Evolutionary conservation across 2,329 filamentous ascomycete genomes (phyloP).

Genomic region (Alternaria novae-zelandiae): DNA sequence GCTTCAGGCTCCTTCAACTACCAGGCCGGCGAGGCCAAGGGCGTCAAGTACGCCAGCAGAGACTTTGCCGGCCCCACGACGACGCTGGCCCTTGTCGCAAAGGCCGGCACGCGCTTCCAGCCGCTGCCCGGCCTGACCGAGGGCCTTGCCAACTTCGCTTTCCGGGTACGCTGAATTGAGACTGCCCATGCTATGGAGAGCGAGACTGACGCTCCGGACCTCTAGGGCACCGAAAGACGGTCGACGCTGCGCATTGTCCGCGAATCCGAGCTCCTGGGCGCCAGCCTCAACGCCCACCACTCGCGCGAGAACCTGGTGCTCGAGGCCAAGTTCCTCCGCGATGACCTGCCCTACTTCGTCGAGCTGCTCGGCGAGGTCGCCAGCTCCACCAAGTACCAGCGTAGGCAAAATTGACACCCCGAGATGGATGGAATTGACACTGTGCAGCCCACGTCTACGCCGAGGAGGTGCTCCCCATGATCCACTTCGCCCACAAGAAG

Average conservation of each 20-base stretch:
- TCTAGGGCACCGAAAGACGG: constrained; percentile 83
- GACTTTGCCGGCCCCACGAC: constrained; percentile 88
- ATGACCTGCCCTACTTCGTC: constrained; percentile 96
- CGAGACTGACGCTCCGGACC: constrained; percentile 35
- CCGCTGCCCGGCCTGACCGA: constrained; percentile 86
- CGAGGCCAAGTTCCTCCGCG: constrained; percentile 91
- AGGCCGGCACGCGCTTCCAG: constrained; percentile 94
- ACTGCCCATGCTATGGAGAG: neutral
- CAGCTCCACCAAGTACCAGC: constrained; percentile 82
- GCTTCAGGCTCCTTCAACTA: constrained; percentile 82
- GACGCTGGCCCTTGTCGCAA: constrained; percentile 88
- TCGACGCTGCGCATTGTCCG: constrained; percentile 91
- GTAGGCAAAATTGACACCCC: constrained; percentile 49
- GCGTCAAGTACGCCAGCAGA: constrained; percentile 91
- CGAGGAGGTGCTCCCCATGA: constrained; percentile 81
- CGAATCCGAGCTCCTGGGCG: constrained; percentile 94
- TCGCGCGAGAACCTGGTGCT: constrained; percentile 92
- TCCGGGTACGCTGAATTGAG: constrained; percentile 72
- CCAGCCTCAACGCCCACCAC: constrained; percentile 85
- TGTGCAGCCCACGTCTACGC: constrained; percentile 81
- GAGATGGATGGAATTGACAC: constrained; percentile 12
- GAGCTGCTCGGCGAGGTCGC: constrained; percentile 94
- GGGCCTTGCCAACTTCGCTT: constrained; percentile 92
- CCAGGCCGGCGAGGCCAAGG: constrained; percentile 82
- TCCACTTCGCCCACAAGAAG: constrained; percentile 79